Base-by-base conservation (phyloP, 768 basidiomycete species). In the Ramaria rubella region DNA sequence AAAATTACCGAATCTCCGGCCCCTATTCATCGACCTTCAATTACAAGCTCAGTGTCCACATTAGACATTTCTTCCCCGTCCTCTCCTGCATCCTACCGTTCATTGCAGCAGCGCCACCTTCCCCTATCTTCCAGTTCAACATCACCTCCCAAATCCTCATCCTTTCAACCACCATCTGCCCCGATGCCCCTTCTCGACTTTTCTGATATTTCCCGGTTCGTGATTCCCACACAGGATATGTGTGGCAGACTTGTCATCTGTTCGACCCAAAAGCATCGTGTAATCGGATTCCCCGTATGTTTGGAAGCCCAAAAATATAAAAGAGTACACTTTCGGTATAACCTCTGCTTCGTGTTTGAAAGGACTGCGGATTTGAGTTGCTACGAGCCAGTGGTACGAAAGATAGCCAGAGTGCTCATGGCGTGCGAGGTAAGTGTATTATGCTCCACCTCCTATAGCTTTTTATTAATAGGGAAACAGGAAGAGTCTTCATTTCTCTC, bases 331-430 rank as follows among this genome's bases (percentile, higher is more conserved):
- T 94, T 96, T 70, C 79, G 87, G 60, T 97, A 90, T 72, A 98
- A 98, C 67, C 72, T 97, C 26, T 97, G 94, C 70, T 96, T 97
- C 69, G 95, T 97, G 3, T 99, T 99, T 69, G 88, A 93, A 46
- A 83, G 90, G 44, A 80, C 81, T 24, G 92, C 92, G 11, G 94
- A 96, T 68, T 74, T 97, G 53, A 93, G 91, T 65, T 94, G 93
- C 62, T 98, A 94, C 72, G 95, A 98, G 61, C 91, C 94, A 3
- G 82, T 99, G 49, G 92, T 97, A 8, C 82, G 95, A 50, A 99
- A 99, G 76, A 85, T 93, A 42, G 92, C 87, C 62, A 83, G 94
- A 27, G 93, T 97, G 31, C 71, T 99, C 58, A 82, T 85, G 30
- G 75, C 83, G 15, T 93, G 93, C 66, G 96, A 98, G 82, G 94